Conservation (phyloP, 345 rosid genomes). For the Eutrema yunnanense region DNA sequence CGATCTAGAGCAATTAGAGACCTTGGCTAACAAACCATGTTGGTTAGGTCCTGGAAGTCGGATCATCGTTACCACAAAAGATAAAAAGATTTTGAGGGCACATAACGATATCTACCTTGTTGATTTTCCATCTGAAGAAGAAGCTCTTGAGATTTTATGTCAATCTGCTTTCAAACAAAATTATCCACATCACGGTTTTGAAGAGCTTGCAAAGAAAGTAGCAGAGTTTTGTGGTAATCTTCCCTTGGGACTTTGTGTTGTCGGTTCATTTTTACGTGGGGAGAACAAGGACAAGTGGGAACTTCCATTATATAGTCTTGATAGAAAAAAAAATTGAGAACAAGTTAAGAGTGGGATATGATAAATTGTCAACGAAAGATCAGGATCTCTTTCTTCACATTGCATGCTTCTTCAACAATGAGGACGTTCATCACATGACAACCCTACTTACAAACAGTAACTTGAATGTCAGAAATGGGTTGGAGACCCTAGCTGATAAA, state of each 20-base stretch:
- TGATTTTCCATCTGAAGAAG: neutral
- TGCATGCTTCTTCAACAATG: neutral
- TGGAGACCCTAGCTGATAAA: neutral
- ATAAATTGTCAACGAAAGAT: neutral
- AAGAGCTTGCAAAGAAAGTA: neutral
- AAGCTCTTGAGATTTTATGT: neutral
- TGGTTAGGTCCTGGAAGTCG: neutral
- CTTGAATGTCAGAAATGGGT: neutral
- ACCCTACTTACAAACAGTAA: neutral
- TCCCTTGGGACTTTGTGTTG: neutral
- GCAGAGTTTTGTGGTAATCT: neutral
- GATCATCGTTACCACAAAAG: neutral
- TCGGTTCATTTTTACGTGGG: neutral
- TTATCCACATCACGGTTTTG: neutral
- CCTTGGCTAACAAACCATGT: neutral
- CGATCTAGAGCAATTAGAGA: neutral
- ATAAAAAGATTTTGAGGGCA: neutral
- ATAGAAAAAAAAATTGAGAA: neutral
- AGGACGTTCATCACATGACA: neutral
- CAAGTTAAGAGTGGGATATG: neutral
- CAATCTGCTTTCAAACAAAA: neutral
- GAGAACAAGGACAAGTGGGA: neutral
- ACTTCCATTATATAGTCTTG: neutral
- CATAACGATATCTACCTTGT: neutral
- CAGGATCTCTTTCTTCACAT: neutral